A percentile compares a stretch with the other conserved stretches of the same genome.
These are phyloP conservation scores for Prototheca wickerhamii DNA, from an alignment of 163 green algal genomes.

Conservation along the genomic window DNA sequence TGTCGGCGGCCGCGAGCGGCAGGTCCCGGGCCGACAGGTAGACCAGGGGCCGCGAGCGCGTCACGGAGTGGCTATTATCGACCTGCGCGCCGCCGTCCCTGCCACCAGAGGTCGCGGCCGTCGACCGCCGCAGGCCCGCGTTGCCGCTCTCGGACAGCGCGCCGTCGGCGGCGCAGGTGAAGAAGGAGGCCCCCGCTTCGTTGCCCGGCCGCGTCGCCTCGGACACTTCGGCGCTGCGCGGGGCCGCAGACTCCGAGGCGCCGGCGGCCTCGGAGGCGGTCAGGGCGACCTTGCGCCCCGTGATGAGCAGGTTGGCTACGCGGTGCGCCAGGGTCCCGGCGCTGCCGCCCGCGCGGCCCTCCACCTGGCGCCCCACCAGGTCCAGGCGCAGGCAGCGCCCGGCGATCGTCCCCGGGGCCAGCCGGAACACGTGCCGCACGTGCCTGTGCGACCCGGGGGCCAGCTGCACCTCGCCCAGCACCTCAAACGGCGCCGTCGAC, in stretches of 20 bases:
- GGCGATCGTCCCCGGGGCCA: not conserved
- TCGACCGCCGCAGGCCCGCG: not conserved
- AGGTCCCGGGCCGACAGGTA: not conserved
- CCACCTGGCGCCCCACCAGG: not conserved
- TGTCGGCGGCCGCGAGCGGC: not conserved
- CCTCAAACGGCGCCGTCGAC: not conserved
- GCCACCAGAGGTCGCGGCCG: not conserved
- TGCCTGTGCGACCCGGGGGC: not conserved
- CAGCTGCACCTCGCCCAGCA: not conserved
- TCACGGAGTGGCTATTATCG: not conserved
- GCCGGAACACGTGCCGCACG: constrained; percentile 1
- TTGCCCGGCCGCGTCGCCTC: not conserved
- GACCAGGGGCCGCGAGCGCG: no score
- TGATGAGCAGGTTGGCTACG: not conserved
- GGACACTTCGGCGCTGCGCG: not conserved
- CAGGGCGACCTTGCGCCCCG: not conserved
- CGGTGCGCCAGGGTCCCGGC: not conserved
- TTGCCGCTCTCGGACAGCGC: not conserved
- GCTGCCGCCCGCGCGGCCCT: not conserved
- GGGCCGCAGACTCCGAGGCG: not conserved
- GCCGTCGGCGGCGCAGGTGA: not conserved
- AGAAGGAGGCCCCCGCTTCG: not conserved
- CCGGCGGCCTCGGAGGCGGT: not conserved
- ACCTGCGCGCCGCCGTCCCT: not conserved
- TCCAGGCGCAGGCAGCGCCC: constrained; percentile 3